Evolutionary conservation across 2,329 filamentous ascomycete genomes (phyloP).

Genomic region (Fusarium camptoceras): DNA sequence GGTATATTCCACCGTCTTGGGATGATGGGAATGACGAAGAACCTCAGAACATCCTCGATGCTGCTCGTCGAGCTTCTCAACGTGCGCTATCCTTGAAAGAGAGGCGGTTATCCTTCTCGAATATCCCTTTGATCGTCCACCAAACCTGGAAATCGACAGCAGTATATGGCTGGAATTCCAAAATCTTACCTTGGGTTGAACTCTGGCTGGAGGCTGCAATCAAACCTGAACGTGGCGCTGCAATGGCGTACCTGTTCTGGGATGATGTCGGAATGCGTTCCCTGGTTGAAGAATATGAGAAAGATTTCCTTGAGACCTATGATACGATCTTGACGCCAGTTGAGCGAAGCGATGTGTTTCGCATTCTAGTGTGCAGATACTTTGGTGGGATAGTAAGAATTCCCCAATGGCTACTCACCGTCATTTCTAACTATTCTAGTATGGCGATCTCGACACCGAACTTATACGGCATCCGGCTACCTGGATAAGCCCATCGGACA

Average conservation of each 20-base stretch:
- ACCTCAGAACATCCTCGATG: not conserved
- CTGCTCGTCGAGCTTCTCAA: not conserved
- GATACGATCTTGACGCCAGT: not conserved
- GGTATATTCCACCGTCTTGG: slow-evolving; percentile 5
- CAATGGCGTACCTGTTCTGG: slow-evolving; percentile 9
- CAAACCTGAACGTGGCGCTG: not conserved
- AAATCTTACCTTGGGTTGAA: slow-evolving; percentile 4
- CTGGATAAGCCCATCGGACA: not conserved
- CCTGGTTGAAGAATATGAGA: not conserved
- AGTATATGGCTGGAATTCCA: not conserved
- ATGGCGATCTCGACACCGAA: slow-evolving; percentile 4
- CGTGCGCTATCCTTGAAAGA: not conserved
- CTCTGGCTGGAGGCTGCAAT: not conserved
- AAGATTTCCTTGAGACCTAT: not conserved
- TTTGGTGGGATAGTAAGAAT: not conserved
- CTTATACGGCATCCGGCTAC: not conserved
- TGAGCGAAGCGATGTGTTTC: slow-evolving; percentile 3
- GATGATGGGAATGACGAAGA: not conserved
- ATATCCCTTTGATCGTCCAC: slow-evolving; percentile 1
- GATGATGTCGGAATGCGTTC: slow-evolving; percentile 4
- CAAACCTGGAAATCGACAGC: slow-evolving; percentile 6
- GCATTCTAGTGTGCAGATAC: slow-evolving; percentile 5
- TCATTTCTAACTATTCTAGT: not conserved
- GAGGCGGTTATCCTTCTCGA: not conserved
- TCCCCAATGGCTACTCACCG: fast-evolving